Percentiles rank a stretch among this genome's conserved stretches.
Evolutionary conservation across 495 filamentous ascomycete genomes (phyloP).

Genomic region (Durotheca rogersii): DNA sequence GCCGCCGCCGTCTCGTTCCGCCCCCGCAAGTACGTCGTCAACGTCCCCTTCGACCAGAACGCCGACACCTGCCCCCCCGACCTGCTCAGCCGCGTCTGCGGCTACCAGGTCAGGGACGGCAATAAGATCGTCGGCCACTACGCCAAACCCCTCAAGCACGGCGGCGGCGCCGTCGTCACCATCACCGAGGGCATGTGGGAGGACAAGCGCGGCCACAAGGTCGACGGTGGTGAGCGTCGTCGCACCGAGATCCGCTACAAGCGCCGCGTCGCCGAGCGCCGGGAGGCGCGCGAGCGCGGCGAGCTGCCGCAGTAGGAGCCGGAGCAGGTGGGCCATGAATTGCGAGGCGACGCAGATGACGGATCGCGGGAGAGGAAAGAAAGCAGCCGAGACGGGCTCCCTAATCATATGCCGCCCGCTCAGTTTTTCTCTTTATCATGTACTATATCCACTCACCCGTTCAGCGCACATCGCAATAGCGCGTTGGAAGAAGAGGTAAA

Average conservation of each 20-base stretch:
- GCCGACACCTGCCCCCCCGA: constrained; percentile 45
- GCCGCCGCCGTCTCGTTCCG: too few species aligned
- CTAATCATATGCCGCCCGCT: too few species aligned
- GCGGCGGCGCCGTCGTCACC: constrained; percentile 60
- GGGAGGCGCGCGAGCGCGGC: constrained; percentile 43
- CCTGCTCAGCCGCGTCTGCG: constrained; percentile 54
- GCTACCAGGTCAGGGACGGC: constrained; percentile 64
- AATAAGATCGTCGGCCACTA: constrained; percentile 70
- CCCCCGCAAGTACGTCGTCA: constrained; percentile 61
- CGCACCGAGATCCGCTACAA: constrained; percentile 73
- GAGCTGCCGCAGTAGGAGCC: too few species aligned
- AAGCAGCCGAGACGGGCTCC: too few species aligned
- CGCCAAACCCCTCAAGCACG: constrained; percentile 63
- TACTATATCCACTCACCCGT: constrained; percentile 21
- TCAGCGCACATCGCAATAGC: constrained; percentile 4
- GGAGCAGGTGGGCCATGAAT: too few species aligned
- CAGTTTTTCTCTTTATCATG: constrained; percentile 26
- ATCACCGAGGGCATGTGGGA: constrained; percentile 90
- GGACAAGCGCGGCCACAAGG: constrained; percentile 76
- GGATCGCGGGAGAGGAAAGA: too few species aligned
- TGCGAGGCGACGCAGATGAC: too few species aligned
- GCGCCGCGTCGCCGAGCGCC: constrained; percentile 50
- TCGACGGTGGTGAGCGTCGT: constrained; percentile 94
- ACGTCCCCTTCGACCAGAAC: constrained; percentile 60
- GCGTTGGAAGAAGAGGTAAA: too few species aligned